Base-by-base conservation (phyloP, 1,284 basidiomycete species). In the Ustilago tritici region DNA sequence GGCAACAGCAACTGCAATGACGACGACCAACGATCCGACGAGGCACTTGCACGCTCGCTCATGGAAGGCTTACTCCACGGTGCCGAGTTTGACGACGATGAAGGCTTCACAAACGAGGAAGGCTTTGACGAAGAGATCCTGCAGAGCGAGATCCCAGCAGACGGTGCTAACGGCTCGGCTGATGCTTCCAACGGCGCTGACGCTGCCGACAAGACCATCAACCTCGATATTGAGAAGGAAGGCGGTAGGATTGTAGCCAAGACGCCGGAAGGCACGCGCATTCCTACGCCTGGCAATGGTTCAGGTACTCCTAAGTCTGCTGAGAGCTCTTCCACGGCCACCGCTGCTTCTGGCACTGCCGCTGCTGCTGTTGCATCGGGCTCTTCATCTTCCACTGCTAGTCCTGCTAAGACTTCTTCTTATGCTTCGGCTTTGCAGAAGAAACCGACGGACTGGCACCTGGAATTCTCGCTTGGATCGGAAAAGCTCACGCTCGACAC, bases 351-450 rank as follows among this genome's bases (percentile, higher is more conserved):
- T 31, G 69, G 61, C 28, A 60, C 69, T 17, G 2, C 87, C 90
- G 50, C 60, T 40, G 54, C 67, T n/a, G 50, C 54, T 12, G 36
- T 60, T 23, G 62, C 56, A 8, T 46, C 57, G 17, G 68, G 64
- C n/a, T 63, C 75, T n/a, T 64, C 73, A 4, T 65, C 79, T 32
- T 65, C 56, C 15, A 63, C 66, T 15, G 34, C 56, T 1, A 71
- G 70, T 62, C 70, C 77, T 2, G 55, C 77, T 9, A 75, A 83
- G 70, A 65, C 77, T 90, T 62, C 69, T 0, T 98, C 96, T 2
- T 99, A 99, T 86, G 95, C 97, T 19, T 92, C 95, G 1, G 95
- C 95, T 4, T 89, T 98, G 73, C 98, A 96, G 87, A 89, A 94
- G 2, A 93, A 94, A 83, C 94, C 95, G 0, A 91, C 90, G 28